Base-by-base conservation (phyloP, 2,329 filamentous ascomycete genomes). In the Chalaropsis thielavioides region DNA sequence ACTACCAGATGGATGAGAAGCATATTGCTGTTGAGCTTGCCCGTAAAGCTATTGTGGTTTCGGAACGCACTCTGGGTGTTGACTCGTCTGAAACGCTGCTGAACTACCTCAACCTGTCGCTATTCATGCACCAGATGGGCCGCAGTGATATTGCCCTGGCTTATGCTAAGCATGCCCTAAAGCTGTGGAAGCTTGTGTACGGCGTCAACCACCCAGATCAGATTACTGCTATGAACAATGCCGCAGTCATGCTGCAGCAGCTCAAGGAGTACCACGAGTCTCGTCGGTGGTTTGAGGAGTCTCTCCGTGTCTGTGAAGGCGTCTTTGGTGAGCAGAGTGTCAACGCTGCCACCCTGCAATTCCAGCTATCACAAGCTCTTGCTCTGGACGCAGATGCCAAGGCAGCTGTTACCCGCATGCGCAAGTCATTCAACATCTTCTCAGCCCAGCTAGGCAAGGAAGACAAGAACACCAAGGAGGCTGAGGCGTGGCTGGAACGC, bases 191-290 rank as follows among this genome's bases (percentile, higher is more conserved):
- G 79, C 83, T 97, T 71, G 92, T 97, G 71, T 99, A 96, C 73
- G 94, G 94, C 40, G 80, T 87, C 38, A 88, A 90, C 71, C 94
- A 99, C 76, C 94, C 94, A 2, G 94, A 99, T 76, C 95, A 91
- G 8, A 96, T 99, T 76, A 99, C 95, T 8, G 97, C 94, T 17
- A 88, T 97, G 76, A 99, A 97, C 82, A 99, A 99, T 72, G 92
- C 90, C 22, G 94, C 94, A 7, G 94, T 99, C 67, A 99, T 99
- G 94, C 84, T 99, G 66, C 94, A 99, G 76, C 87, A 91, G 65
- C 83, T 96, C 71, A 96, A 97, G 80, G 86, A 89, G 68, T 99
- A 95, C 78, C 87, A 92, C 71, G 90, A 96, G 76, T 97, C 92
- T 58, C 87, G 94, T 62, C 81, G 92, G 68, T 99, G 94, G 94